phyloP scores from a whole-genome alignment of 2,329 filamentous ascomycete genomes.

The Fusarium lyarnte region DNA sequence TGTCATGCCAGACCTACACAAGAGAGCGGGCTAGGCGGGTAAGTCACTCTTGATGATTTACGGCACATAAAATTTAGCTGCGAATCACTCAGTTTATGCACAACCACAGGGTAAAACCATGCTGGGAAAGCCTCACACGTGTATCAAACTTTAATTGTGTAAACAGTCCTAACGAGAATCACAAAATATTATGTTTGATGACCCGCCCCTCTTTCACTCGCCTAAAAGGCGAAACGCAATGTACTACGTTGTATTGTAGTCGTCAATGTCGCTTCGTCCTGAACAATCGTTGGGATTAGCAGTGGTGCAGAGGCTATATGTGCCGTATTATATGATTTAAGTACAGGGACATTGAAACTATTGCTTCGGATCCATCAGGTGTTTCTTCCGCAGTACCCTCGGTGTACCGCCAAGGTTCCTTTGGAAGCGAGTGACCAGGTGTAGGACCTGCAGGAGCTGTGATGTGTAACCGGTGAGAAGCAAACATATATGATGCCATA shows the following conservation, averaged over 20 bases:
- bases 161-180: background rate
- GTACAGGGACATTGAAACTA: constrained; percentile 28
- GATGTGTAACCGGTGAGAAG: background rate
- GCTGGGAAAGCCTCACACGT: background rate
- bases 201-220: background rate
- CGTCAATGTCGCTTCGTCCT: constrained; percentile 20
- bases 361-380: constrained; percentile 30
- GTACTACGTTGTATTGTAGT: constrained; percentile 15
- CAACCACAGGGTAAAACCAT: background rate
- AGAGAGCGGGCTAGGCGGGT: background rate
- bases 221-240: constrained; percentile 3
- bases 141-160: background rate
- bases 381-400: background rate
- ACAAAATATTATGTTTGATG: background rate
- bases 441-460: background rate
- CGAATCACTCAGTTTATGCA: background rate
- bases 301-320: constrained; percentile 32
- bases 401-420: background rate
- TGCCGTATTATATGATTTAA: constrained; percentile 27
- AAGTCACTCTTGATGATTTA: background rate
- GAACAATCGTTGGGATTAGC: background rate
- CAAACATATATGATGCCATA: background rate
- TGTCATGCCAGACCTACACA: background rate
- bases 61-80: background rate
- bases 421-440: background rate